Evolutionary conservation across 2,329 filamentous ascomycete species (phyloP).

Genomic region (Fusarium piperis): DNA sequence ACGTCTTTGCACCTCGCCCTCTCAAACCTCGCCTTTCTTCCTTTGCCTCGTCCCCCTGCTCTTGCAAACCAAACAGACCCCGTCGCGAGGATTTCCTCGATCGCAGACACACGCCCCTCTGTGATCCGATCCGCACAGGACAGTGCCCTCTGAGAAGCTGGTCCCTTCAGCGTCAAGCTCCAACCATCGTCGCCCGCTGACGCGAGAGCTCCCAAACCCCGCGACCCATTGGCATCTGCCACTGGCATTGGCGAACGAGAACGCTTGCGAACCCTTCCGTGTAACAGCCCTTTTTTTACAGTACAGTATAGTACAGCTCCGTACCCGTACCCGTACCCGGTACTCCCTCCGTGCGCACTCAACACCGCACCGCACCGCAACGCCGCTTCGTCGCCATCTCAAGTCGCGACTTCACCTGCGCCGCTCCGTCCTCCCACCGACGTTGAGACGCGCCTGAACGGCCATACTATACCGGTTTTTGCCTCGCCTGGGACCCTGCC

Average conservation of each 20-base stretch:
- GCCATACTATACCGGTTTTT: constrained; percentile 3
- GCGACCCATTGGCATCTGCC: constrained; percentile 23
- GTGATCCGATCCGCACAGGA: neutral
- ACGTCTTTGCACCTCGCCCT: constrained; percentile 23
- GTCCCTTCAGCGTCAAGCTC: neutral
- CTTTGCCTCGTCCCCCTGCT: constrained; percentile 19
- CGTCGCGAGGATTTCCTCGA: constrained; percentile 11
- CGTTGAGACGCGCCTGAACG: constrained; percentile 32
- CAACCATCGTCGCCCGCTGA: constrained; percentile 28
- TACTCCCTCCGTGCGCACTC: constrained; percentile 28
- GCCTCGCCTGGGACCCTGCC: constrained; percentile 14
- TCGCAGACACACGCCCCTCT: constrained; percentile 22
- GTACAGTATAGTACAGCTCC: constrained; percentile 16
- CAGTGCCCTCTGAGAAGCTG: neutral
- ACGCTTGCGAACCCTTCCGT: constrained; percentile 37
- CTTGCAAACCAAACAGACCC: constrained; percentile 11
- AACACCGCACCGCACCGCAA: constrained; percentile 3
- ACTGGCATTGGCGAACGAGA: constrained; percentile 42
- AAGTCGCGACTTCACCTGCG: constrained; percentile 32
- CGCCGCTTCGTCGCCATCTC: constrained; percentile 20
- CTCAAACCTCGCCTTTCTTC: constrained; percentile 13
- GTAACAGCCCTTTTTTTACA: constrained; percentile 31
- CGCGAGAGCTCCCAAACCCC: constrained; percentile 40
- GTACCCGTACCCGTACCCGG: constrained; percentile 21
- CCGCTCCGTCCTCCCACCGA: constrained; percentile 38